Base-by-base conservation (phyloP, 768 basidiomycete genomes). In the Nidularia sp. region DNA sequence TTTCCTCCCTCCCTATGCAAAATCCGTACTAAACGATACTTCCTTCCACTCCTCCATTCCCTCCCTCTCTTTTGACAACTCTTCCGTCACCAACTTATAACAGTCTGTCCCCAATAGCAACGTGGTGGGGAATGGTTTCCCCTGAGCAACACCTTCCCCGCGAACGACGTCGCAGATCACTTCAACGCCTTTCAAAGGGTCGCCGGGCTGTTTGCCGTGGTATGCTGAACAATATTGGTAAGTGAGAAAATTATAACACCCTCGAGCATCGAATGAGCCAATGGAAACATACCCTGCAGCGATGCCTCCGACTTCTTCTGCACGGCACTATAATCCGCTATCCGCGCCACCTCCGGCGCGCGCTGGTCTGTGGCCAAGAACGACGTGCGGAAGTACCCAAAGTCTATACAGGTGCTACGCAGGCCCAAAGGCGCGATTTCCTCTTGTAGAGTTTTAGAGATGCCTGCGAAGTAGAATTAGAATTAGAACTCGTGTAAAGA, bases 391-490 rank as follows among this genome's bases (percentile, higher is more conserved):
- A 73, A 73, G 59, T 70, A 74, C 2, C 73, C 73, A 42, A 71
- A 66, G 35, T 75, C 73, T 33, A 73, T 52, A 47, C 69, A 70
- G 32, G 67, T 62, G 49, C 68, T 68, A 32, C 70, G 63, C 4
- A 76, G 56, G 3, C 74, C 73, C 22, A 74, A 56, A 1, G 72
- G 70, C 1, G 69, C 59, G 5, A 75, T 66, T 54, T 76, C 72
- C 6, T 63, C 66, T 44, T 71, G 62, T 2, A 73, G 62, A 0
- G 64, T 64, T 15, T 54, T 55, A 6, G 68, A 65, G 53, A 70
- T 51, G 5, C 69, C 74, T 70, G 13, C 39, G 15, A 10, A 41
- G 39, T 41, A n/a, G 18, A 33, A 34, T 9, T 4, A 18, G 33
- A 48, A 13, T 45, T 22, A 42, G 9, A 13, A 12, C 25, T 29